These are phyloP conservation scores for Hibiscus mutabilis DNA, from an alignment of 345 rosid species.

Conservation along the genomic window DNA sequence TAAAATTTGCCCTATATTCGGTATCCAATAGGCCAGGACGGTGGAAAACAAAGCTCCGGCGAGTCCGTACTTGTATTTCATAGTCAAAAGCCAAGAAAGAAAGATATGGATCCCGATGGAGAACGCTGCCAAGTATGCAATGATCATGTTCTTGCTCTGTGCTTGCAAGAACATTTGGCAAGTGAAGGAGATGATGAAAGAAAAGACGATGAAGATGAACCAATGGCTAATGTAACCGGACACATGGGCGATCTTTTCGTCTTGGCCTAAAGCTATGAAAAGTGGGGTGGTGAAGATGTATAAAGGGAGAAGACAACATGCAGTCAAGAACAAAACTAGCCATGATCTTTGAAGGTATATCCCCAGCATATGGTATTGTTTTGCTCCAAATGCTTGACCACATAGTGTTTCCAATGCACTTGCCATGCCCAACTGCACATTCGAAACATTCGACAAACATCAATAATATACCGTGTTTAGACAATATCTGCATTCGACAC, in stretches of 20 bases:
- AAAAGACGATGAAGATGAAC: conserved; percentile 42
- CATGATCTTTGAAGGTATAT: conserved; percentile 68
- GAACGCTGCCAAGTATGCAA: conserved; percentile 51
- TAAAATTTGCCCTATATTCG: conserved; percentile 59
- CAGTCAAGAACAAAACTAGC: conserved; percentile 38
- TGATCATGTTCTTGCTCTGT: conserved; percentile 69
- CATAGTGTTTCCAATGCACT: neutral
- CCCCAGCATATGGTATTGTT: neutral
- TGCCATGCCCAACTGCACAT: neutral
- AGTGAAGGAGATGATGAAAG: conserved; percentile 43
- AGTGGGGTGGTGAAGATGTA: conserved; percentile 48
- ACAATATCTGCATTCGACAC: neutral
- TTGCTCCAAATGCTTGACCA: neutral
- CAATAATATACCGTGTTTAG: neutral
- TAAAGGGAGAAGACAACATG: conserved; percentile 45
- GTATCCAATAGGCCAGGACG: conserved; percentile 60
- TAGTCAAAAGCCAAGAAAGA: conserved; percentile 60
- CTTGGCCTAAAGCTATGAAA: conserved; percentile 50
- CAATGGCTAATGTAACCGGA: conserved; percentile 41
- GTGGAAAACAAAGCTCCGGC: conserved; percentile 62
- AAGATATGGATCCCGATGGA: conserved; percentile 41
- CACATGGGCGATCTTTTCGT: conserved; percentile 31
- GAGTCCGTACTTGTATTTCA: conserved; percentile 45
- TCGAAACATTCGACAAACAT: neutral
- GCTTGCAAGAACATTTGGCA: conserved; percentile 84